Evolutionary conservation across 371 early-diverging fungal species (phyloP).

Genomic region (Mortierella sp.): DNA sequence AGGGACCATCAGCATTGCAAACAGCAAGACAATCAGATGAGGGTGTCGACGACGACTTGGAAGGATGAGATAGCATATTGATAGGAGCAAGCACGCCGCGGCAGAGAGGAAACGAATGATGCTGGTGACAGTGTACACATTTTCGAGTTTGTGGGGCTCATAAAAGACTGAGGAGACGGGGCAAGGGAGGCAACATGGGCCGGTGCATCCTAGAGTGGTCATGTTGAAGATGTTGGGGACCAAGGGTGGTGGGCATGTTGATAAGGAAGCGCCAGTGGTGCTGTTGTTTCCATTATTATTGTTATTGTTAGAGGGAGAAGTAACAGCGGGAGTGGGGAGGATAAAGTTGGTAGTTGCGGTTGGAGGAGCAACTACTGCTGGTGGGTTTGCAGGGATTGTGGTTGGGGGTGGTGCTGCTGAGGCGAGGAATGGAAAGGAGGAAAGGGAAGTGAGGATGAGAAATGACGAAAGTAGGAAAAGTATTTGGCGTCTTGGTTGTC

Average conservation of each 20-base stretch:
- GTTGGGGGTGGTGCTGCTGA: conserved; percentile 9
- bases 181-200: conserved; percentile 42
- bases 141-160: conserved; percentile 7
- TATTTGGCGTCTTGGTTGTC: neutral
- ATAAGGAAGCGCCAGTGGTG: neutral
- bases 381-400: neutral
- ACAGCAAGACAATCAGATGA: conserved; percentile 35
- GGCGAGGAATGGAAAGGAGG: neutral
- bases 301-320: neutral
- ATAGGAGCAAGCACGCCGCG: conserved; percentile 12
- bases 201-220: neutral
- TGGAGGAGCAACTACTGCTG: neutral
- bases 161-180: conserved; percentile 46
- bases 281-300: neutral
- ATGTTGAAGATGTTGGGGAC: conserved; percentile 19
- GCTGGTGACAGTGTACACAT: conserved; percentile 19
- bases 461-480: neutral
- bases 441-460: neutral
- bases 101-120: conserved; percentile 32
- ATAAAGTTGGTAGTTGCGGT: conserved; percentile 1
- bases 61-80: conserved; percentile 28
- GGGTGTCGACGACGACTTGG: conserved; percentile 53
- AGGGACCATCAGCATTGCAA: conserved; percentile 27
- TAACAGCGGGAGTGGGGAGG: neutral
- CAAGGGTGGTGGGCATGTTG: conserved; percentile 25